A percentile compares a stretch with the other conserved stretches of the same genome.
These are phyloP conservation scores for Solanum okadae DNA, from an alignment of 257 asterid species.

Conservation along the genomic window DNA sequence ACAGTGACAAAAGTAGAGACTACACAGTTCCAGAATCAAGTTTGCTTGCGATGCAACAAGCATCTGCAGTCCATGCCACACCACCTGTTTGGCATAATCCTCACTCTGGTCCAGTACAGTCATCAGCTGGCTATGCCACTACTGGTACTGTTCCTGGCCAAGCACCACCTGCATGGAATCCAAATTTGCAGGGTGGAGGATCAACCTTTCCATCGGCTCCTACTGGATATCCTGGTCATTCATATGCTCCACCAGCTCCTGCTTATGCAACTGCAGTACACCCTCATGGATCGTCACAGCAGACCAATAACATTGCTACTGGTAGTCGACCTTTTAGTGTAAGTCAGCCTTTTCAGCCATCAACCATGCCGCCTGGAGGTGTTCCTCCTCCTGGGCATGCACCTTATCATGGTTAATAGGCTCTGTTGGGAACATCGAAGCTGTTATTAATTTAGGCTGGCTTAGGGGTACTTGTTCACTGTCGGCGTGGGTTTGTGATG, in stretches of 20 bases:
- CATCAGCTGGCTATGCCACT: constrained; percentile 27
- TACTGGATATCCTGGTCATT: constrained; percentile 33
- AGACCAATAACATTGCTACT: neutral
- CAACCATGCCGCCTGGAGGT: constrained; percentile 26
- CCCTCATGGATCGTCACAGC: constrained; percentile 11
- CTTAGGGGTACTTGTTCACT: neutral
- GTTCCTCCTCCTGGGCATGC: constrained; percentile 25
- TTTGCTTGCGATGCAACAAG: constrained; percentile 39
- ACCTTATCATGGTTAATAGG: constrained; percentile 19
- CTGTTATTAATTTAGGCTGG: neutral
- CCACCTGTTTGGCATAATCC: constrained; percentile 36
- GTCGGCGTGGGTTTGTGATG: neutral
- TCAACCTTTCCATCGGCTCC: constrained; percentile 24
- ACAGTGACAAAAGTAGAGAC: constrained; percentile 82
- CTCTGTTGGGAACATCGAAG: neutral
- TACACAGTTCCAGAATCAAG: constrained; percentile 49
- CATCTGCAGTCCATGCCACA: constrained; percentile 16
- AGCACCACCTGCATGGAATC: constrained; percentile 40
- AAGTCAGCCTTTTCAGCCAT: constrained; percentile 28
- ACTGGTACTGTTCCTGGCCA: constrained; percentile 21
- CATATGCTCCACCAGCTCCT: constrained; percentile 25
- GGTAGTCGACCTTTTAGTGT: constrained; percentile 18
- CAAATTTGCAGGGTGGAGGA: constrained; percentile 18
- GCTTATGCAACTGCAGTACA: constrained; percentile 22
- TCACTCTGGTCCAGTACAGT: constrained; percentile 19